Evolutionary conservation across 2,329 filamentous ascomycete genomes (phyloP).

Genomic region (Colletotrichum coccodes): DNA sequence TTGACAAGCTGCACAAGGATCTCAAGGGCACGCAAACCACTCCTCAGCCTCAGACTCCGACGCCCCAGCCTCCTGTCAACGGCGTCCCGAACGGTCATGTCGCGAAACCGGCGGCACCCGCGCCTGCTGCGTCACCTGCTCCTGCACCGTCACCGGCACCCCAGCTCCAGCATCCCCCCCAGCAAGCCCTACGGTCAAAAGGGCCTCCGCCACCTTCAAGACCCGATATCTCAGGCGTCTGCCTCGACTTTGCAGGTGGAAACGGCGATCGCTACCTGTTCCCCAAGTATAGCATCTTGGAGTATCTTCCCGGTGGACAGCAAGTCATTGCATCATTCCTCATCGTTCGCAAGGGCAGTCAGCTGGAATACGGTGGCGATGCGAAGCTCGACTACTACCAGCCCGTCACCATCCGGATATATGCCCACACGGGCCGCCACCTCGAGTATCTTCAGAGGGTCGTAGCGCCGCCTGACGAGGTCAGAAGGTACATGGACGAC

Average conservation of each 20-base stretch:
- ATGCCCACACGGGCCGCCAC: slow-evolving; percentile 62
- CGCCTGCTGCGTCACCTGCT: slow-evolving; percentile 19
- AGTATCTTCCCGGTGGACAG: slow-evolving; percentile 68
- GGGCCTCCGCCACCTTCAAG: slow-evolving; percentile 61
- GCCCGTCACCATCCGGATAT: slow-evolving; percentile 73
- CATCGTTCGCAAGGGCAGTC: slow-evolving; percentile 77
- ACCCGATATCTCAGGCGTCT: slow-evolving; percentile 72
- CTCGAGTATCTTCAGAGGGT: slow-evolving; percentile 70
- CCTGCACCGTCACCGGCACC: slow-evolving; percentile 16
- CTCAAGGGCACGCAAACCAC: slow-evolving; percentile 42
- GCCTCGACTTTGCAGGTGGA: slow-evolving; percentile 75
- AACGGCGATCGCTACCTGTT: slow-evolving; percentile 82
- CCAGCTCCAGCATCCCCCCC: slow-evolving; percentile 43
- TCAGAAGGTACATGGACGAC: slow-evolving; percentile 74
- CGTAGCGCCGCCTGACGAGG: slow-evolving; percentile 71
- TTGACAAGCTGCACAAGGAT: slow-evolving; percentile 58
- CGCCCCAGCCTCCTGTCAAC: slow-evolving; percentile 44
- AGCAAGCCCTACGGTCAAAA: slow-evolving; percentile 69
- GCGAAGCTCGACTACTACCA: slow-evolving; percentile 78
- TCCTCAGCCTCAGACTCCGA: slow-evolving; percentile 38
- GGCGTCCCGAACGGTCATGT: slow-evolving; percentile 44
- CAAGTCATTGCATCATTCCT: slow-evolving; percentile 80
- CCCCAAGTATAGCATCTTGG: slow-evolving; percentile 80
- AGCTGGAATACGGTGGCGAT: slow-evolving; percentile 72
- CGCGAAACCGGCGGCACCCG: slow-evolving; percentile 1